Conservation (phyloP, 352 stramenopile genomes). For the Pythium rishiriense region DNA sequence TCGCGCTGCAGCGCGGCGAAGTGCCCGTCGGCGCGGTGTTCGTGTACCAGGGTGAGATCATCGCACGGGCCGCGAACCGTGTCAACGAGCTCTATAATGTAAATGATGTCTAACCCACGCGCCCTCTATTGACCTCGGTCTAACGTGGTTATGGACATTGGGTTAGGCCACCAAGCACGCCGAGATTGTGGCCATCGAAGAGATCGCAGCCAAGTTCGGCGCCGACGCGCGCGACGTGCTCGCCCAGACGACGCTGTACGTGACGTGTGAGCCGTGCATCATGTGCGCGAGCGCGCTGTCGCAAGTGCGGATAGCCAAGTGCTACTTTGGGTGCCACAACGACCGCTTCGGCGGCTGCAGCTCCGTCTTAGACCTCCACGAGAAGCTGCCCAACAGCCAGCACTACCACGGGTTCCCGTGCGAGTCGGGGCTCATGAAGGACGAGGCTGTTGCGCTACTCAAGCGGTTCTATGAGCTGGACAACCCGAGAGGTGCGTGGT, state of each 20-base stretch:
- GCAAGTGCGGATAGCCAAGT: slow-evolving; percentile 66
- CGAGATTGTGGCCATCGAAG: slow-evolving; percentile 90
- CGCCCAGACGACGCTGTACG: slow-evolving; percentile 70
- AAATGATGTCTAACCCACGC: background rate
- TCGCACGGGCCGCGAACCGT: slow-evolving; percentile 80
- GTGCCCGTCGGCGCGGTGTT: slow-evolving; percentile 93
- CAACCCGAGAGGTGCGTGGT: slow-evolving; percentile 84
- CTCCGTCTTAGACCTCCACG: slow-evolving; percentile 87
- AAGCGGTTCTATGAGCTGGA: slow-evolving; percentile 89
- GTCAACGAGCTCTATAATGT: slow-evolving; percentile 90
- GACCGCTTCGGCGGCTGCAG: slow-evolving; percentile 92
- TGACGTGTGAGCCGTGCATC: slow-evolving; percentile 94
- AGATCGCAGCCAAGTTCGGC: slow-evolving; percentile 55
- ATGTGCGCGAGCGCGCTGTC: slow-evolving; percentile 92
- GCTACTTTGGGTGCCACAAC: slow-evolving; percentile 92
- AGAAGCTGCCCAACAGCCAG: slow-evolving; percentile 49
- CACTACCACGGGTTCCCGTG: slow-evolving; percentile 65
- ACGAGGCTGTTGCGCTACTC: slow-evolving; percentile 82
- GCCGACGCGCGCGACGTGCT: slow-evolving; percentile 47
- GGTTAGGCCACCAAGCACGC: slow-evolving; percentile 86
- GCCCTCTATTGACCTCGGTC: background rate
- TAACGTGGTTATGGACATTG: background rate
- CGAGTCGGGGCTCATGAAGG: slow-evolving; percentile 73
- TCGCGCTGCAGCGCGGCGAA: slow-evolving; percentile 75
- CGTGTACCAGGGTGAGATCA: slow-evolving; percentile 74